Base-by-base conservation (phyloP, 108 stramenopile genomes). In the Cyclotella sp. region DNA sequence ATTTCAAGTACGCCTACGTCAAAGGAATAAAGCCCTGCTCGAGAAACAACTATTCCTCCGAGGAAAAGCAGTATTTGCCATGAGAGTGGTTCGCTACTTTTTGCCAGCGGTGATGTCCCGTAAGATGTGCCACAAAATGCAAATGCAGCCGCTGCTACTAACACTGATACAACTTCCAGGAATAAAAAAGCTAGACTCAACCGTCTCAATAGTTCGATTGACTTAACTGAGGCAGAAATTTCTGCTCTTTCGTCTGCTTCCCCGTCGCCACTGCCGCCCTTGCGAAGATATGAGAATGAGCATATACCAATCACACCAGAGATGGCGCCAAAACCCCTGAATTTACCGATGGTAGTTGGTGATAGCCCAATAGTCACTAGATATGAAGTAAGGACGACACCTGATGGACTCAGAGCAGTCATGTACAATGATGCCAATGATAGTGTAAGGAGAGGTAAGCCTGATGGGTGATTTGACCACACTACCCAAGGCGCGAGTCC, bases 351-450 rank as follows among this genome's bases (percentile, higher is more conserved):
- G 0, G 51, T 3, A 15, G 53, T 29, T 1, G 81, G 76, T 12
- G 67, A 60, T 27, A 78, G 15, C 0, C 76, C 76, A 3, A 47
- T 29, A 15, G 76, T 77, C 22, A 76, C 28, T 18, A 82, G 72
- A 49, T 75, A 82, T 27, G 81, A 71, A 15, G 81, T 81, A 11
- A 81, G 80, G 0, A 81, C 75, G 12, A 74, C 70, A 24, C 80
- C 76, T 29, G 75, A 24, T 30, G 80, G 80, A 40, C 70, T 53
- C n/a, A 81, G 27, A 11, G 80, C 80, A 4, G 80, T 81, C 52
- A 81, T 43, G 10, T 72, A 81, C 14, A 81, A 27, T 5, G 54
- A 60, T 43, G 74, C 58, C 41, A 77, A 61, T 10, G 80, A 77
- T 42, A 72, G 16, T 6, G 80, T 77, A 0, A 81, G 69, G 16